Evolutionary conservation across 2,329 filamentous ascomycete species (phyloP).

Genomic region (Colletotrichum graminicola): DNA sequence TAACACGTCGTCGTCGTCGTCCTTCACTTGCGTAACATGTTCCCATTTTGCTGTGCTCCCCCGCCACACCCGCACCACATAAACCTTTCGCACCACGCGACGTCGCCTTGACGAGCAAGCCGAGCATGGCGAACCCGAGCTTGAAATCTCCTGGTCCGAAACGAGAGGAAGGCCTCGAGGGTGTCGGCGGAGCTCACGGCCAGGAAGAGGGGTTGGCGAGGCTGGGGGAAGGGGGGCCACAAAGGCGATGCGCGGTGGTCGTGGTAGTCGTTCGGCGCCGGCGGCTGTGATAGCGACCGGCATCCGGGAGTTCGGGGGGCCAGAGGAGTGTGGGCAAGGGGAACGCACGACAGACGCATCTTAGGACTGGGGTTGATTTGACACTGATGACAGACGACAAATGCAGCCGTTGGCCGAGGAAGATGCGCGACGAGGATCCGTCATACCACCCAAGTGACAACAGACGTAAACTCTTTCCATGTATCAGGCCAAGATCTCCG

Average conservation of each 20-base stretch:
- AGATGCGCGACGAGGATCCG: constrained; percentile 18
- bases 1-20: neutral
- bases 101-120: constrained; percentile 5
- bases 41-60: neutral
- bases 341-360: too few species aligned
- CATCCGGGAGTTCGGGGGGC: constrained; percentile 9
- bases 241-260: neutral
- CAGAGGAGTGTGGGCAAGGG: neutral
- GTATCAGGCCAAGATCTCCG: constrained; percentile 20
- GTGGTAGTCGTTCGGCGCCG: constrained; percentile 32
- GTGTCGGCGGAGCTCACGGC: neutral
- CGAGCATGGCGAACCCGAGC: neutral
- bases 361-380: neutral
- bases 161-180: neutral
- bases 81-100: neutral
- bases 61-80: constrained; percentile 1
- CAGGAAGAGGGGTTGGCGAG: neutral
- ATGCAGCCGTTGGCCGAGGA: neutral
- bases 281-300: constrained; percentile 27
- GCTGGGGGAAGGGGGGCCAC: too few species aligned
- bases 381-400: constrained; percentile 5
- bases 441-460: constrained; percentile 7
- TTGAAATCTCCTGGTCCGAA: neutral
- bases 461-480: constrained; percentile 2
- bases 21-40: neutral